A percentile compares a stretch with the other conserved stretches of the same genome.
Evolutionary conservation across 352 stramenopile genomes (phyloP).

Genomic region (Phytophthora tentaculata): DNA sequence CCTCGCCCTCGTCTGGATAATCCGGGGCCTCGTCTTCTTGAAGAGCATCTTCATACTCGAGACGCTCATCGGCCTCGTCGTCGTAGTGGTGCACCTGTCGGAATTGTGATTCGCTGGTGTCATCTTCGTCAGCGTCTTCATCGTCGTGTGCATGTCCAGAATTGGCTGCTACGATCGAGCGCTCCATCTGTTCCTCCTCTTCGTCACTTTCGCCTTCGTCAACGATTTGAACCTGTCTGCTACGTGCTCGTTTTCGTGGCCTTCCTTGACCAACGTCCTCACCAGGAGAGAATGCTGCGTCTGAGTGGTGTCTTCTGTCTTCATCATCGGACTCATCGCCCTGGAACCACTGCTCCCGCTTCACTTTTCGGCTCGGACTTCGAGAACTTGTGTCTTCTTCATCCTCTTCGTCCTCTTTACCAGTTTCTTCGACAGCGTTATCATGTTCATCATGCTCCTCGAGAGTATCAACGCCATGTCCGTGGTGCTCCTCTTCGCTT

Average conservation of each 20-base stretch:
- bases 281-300: conserved; percentile 3
- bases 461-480: conserved; percentile 10
- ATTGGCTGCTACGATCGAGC: neutral
- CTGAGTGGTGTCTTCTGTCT: conserved; percentile 4
- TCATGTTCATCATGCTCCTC: conserved; percentile 14
- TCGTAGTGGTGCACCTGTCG: conserved; percentile 23
- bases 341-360: conserved; percentile 34
- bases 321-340: conserved; percentile 40
- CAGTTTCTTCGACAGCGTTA: conserved; percentile 5
- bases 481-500: conserved; percentile 28
- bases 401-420: conserved; percentile 28
- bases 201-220: conserved; percentile 50
- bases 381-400: conserved; percentile 14
- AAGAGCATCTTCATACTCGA: conserved; percentile 26
- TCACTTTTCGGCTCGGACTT: conserved; percentile 22
- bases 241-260: conserved; percentile 25
- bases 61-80: conserved; percentile 31
- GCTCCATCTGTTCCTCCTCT: conserved; percentile 24
- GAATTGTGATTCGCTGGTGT: neutral
- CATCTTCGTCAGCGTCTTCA: conserved; percentile 8
- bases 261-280: neutral
- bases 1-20: conserved; percentile 32
- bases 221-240: conserved; percentile 31
- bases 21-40: conserved; percentile 25
- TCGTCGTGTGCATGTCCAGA: neutral